Base-by-base conservation (phyloP, 2,329 filamentous ascomycete species). In the Rhinocladiella mackenziei region DNA sequence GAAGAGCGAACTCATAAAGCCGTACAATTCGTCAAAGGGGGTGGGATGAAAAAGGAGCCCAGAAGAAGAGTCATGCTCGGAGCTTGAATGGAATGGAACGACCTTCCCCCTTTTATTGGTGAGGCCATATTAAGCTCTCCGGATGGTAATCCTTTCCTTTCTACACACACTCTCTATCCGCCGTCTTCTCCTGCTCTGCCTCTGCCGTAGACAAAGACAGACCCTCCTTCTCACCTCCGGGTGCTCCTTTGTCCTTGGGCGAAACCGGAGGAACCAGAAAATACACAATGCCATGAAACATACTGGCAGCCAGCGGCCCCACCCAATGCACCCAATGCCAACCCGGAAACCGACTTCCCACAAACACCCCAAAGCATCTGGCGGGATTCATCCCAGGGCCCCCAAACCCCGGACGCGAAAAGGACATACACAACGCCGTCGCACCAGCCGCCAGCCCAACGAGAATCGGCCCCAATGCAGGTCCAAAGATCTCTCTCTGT, bases 1-100 rank as follows among this genome's bases (percentile, higher is more conserved):
- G 86, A 89, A 46, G 84, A 89, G 62, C 71, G 76, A 45, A 74
- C 71, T 0, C 88, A 94, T 58, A 74, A 73, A 53, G 84, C 82
- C 52, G 77, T 84, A 37, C 75, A 75, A 51, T 83, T 78, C 26
- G 50, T 51, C 28, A 57, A 54, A 29, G 54, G 54, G 10, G 54
- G 49, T 8, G 43, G 45, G 31, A 50, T 47, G 39, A 56, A 54
- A 30, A 53, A 55, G 26, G 31, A 41, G 19, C 43, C 43, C 17
- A 51, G 43, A 33, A 44, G 46, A 28, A 54, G 42, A 36, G 43
- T 43, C 18, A 50, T 50, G 51, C 25, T 48, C 22, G 51, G 50
- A 19, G 38, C 50, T 14, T 53, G 42, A 46, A 15, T 7, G 29
- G 29, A n/a, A 26, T 26, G 23, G n/a, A n/a, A n/a, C 8, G 8